phyloP scores from a whole-genome alignment of 1,284 basidiomycete genomes.

The Boletus albobrunnescens region DNA sequence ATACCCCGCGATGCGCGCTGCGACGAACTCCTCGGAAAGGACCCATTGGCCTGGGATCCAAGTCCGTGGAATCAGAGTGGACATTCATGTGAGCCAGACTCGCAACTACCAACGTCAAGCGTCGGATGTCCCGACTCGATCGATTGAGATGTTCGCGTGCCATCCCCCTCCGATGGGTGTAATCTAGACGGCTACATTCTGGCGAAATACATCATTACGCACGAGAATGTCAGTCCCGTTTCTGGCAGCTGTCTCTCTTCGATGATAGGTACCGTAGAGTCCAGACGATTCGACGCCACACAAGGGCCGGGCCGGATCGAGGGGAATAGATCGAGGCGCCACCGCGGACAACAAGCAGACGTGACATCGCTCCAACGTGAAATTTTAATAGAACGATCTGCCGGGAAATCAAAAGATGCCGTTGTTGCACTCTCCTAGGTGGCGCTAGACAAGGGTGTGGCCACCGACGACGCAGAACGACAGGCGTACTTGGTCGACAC shows the following conservation, averaged over 20 bases:
- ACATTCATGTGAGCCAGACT: background rate
- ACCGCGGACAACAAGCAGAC: constrained; percentile 6
- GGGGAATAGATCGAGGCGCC: constrained; percentile 5
- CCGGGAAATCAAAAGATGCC: background rate
- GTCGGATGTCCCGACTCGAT: background rate
- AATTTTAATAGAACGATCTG: background rate
- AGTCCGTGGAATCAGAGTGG: background rate
- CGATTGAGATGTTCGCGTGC: background rate
- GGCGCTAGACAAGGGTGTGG: background rate
- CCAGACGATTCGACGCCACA: background rate
- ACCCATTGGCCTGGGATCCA: background rate
- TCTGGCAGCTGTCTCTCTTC: background rate
- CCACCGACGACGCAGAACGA: no score
- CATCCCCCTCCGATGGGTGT: background rate
- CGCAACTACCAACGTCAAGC: background rate
- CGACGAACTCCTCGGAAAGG: background rate
- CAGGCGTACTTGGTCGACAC: no score
- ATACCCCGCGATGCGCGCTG: background rate
- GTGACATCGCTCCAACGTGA: background rate
- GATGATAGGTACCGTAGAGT: no score
- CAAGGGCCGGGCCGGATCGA: background rate
- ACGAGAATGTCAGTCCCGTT: background rate
- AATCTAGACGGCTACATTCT: background rate
- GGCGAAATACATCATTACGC: background rate
- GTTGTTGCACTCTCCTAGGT: background rate